A percentile compares a stretch with the other conserved stretches of the same genome.
Evolutionary conservation across 441 rosid species (phyloP).

Genomic region (Codiaeum variegatum): DNA sequence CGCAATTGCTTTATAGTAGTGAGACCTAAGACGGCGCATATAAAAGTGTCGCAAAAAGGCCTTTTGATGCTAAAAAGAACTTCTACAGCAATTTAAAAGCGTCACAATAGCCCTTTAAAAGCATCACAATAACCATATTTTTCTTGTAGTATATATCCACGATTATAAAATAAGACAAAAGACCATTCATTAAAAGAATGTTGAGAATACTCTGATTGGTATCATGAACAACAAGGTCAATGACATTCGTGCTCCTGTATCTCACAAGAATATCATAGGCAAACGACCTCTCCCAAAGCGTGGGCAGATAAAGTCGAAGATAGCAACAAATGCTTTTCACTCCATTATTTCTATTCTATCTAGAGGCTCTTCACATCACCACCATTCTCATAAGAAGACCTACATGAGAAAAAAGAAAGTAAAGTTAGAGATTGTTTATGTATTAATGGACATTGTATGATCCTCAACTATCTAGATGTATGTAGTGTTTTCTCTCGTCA

Average conservation of each 20-base stretch:
- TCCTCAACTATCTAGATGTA: too few relatives aligned
- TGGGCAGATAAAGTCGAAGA: conserved; percentile 60
- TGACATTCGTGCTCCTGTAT: conserved; percentile 19
- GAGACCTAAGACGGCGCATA: too few relatives aligned
- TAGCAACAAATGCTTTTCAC: conserved; percentile 50
- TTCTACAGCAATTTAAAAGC: too few relatives aligned
- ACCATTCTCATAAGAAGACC: conserved; percentile 18
- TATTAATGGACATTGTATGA: too few relatives aligned
- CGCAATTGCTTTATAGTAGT: too few relatives aligned
- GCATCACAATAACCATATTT: too few relatives aligned
- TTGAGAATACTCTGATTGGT: not conserved
- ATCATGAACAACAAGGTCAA: conserved; percentile 36
- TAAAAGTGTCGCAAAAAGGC: too few relatives aligned
- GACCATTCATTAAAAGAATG: not conserved
- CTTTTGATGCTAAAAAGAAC: too few relatives aligned
- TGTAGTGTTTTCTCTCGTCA: too few relatives aligned
- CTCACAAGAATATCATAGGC: conserved; percentile 22
- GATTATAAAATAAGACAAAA: conserved; percentile 9
- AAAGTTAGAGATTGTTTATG: conserved; percentile 1
- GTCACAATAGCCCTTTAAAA: too few relatives aligned
- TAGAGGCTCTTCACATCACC: conserved; percentile 34
- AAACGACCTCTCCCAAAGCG: conserved; percentile 45
- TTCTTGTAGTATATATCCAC: too few relatives aligned
- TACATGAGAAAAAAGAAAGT: conserved; percentile 19
- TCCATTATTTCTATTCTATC: conserved; percentile 46